These are phyloP conservation scores for Stagonosporopsis chrysanthemi DNA, from an alignment of 2,329 filamentous ascomycete genomes.

Conservation along the genomic window DNA sequence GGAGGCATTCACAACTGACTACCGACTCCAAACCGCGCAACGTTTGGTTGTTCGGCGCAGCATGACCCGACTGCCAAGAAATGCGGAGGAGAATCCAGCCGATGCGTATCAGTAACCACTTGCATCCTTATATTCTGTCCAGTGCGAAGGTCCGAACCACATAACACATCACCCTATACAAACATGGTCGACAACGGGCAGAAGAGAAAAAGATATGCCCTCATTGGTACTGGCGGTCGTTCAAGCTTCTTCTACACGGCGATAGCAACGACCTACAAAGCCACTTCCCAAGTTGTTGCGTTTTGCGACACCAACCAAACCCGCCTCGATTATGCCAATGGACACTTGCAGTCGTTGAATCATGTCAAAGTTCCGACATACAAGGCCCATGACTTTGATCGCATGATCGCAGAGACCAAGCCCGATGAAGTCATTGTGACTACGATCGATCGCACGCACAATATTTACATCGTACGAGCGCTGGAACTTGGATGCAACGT, in stretches of 20 bases:
- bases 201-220: conserved; percentile 54
- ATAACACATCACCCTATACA: background rate
- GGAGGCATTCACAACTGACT: background rate
- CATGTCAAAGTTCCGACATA: conserved; percentile 62
- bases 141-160: background rate
- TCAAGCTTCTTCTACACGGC: conserved; percentile 69
- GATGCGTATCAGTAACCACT: conserved; percentile 14
- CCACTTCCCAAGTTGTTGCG: conserved; percentile 61
- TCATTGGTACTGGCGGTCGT: conserved; percentile 66
- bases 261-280: conserved; percentile 61
- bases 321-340: conserved; percentile 65
- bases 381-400: conserved; percentile 63
- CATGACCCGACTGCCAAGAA: conserved; percentile 16
- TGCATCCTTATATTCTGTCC: conserved; percentile 16
- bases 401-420: conserved; percentile 63
- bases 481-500: conserved; percentile 67
- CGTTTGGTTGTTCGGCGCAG: background rate
- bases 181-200: conserved; percentile 21
- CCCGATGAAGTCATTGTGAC: conserved; percentile 70
- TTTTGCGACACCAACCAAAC: conserved; percentile 69
- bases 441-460: conserved; percentile 68
- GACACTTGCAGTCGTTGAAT: conserved; percentile 56
- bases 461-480: conserved; percentile 66
- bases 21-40: background rate
- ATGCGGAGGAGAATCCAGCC: conserved; percentile 11